These are phyloP conservation scores for Thelephora ganbajun DNA, from an alignment of 768 basidiomycete genomes.

Conservation along the genomic window DNA sequence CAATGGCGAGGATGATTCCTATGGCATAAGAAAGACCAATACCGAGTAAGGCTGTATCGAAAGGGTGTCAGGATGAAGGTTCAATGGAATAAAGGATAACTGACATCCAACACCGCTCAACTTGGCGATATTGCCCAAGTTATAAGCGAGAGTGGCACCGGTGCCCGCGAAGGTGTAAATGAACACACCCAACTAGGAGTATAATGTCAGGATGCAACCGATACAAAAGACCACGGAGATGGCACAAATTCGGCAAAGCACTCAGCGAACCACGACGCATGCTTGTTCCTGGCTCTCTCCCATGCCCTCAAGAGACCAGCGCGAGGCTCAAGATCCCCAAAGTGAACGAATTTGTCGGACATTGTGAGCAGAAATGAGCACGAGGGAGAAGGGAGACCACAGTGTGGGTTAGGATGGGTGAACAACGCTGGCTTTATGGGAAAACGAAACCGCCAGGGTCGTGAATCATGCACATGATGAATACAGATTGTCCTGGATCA, in stretches of 20 bases:
- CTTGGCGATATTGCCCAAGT: constrained; percentile 15
- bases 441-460: too few species aligned
- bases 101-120: constrained; percentile 16
- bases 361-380: not conserved
- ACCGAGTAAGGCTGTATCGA: constrained; percentile 17
- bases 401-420: too few species aligned
- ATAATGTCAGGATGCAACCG: not conserved
- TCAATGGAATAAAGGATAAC: constrained; percentile 6
- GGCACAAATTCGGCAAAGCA: constrained; percentile 18
- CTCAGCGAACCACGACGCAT: constrained; percentile 18
- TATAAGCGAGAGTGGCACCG: constrained; percentile 19
- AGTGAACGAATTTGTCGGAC: constrained; percentile 9
- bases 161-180: constrained; percentile 19
- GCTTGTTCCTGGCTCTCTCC: constrained; percentile 16
- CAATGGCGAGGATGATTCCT: constrained; percentile 24
- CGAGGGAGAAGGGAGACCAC: too few species aligned
- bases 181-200: constrained; percentile 15
- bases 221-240: not conserved
- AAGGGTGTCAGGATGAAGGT: not conserved
- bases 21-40: constrained; percentile 23
- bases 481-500: too few species aligned
- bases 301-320: constrained; percentile 8
- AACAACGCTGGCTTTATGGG: too few species aligned
- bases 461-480: too few species aligned
- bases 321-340: constrained; percentile 13